Evolutionary conservation across 495 filamentous ascomycete species (phyloP), one percentile per base, ranked within the genome.

Genomic region (Beverwykella pulmonaria): DNA sequence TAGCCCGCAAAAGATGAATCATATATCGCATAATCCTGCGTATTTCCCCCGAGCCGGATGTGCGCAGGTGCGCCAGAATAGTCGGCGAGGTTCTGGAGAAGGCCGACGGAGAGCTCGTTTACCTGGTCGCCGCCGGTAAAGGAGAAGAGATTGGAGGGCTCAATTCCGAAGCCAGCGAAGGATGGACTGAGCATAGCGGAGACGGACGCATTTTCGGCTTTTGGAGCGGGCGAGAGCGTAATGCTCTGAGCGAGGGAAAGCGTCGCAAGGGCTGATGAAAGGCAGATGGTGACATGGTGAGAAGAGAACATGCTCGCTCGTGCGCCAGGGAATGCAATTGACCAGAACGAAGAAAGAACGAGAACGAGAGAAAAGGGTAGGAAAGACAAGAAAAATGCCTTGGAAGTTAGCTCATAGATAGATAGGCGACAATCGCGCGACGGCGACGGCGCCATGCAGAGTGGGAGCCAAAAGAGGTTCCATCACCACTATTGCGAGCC

Each of bases 81-180:
- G 41, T 72, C 65, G 15, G 76, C 76, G n/a, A 79, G 71, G 55
- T 78, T 78, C 30, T 75, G 66, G 6, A 79, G 60, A 25, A 79
- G 68, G 36, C 75, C 74, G 10, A 76, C 46, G 2, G 75, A 77
- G 50, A 78, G 61, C 19, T 54, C 49, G 52, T 79, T 79, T 7
- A 72, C 30, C 4, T 66, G 19, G 0, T 30, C 62, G n/a, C 49
- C 53, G 19, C 77, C 76, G 22, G 71, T 75, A 59, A 75, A 79
- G 8, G 77, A 78, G 69, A 75, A 78, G 2, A 79, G 75, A 62
- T 79, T 76, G 7, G 76, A 76, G 7, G 77, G 70, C 59, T 79
- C 77, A 55, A 78, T 77, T 39, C 76, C 75, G 50, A 79, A 77
- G 23, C 77, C 77, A 20, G 76, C 76, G 52, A 76, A 79, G 8